phyloP scores from a whole-genome alignment of 441 rosid species.

The Brassica balearica region DNA sequence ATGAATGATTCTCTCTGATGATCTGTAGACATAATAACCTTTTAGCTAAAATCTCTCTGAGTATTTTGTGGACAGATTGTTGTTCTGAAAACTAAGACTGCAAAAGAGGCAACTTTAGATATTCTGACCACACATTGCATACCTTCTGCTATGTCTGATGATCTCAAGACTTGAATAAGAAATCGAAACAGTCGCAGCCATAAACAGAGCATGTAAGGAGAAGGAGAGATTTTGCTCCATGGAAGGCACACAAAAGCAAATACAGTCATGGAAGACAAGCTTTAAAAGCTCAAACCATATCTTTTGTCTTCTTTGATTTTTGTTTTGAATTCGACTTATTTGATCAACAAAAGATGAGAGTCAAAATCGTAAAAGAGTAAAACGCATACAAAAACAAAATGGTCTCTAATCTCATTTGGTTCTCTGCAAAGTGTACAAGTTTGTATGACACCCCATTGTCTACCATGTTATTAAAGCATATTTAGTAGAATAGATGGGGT shows the following conservation, averaged over 20 bases:
- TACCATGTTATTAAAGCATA: not conserved
- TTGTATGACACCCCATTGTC: not conserved
- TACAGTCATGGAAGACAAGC: constrained; percentile 17
- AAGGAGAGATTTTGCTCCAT: constrained; percentile 13
- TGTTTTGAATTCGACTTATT: not conserved
- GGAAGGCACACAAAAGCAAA: constrained; percentile 12
- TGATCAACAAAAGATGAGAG: not conserved
- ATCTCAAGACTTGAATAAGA: too few relatives aligned
- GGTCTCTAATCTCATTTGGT: not conserved
- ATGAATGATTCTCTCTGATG: too few relatives aligned
- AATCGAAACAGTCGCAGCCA: too few relatives aligned
- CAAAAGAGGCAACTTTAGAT: too few relatives aligned
- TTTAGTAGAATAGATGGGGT: too few relatives aligned
- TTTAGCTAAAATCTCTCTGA: too few relatives aligned
- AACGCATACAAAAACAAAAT: not conserved
- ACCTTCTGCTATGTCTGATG: too few relatives aligned
- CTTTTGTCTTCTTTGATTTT: constrained; percentile 8
- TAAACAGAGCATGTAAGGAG: too few relatives aligned
- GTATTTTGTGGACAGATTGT: too few relatives aligned
- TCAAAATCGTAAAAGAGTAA: not conserved
- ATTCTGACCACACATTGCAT: too few relatives aligned
- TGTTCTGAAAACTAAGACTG: too few relatives aligned
- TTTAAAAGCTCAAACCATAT: constrained; percentile 5
- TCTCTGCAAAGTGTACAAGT: not conserved
- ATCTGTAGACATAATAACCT: too few relatives aligned